phyloP scores from a whole-genome alignment of 2,329 filamentous ascomycete species.

The Fusarium nanum region DNA sequence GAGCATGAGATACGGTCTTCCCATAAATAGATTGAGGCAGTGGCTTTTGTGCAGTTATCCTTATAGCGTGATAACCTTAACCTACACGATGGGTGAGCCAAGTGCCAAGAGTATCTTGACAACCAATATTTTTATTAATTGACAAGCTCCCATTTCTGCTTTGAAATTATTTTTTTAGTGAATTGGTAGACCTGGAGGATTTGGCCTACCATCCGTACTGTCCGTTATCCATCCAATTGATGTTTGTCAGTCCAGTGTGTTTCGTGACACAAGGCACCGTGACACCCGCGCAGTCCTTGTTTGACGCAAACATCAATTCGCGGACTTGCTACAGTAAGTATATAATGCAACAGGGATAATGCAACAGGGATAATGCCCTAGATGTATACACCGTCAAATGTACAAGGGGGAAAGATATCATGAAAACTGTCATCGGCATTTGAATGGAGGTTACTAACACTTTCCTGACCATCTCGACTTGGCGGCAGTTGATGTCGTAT shows the following conservation, averaged over 20 bases:
- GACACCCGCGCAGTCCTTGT: background rate
- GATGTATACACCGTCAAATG: background rate
- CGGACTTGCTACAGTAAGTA: background rate
- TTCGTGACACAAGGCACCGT: background rate
- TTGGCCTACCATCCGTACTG: too few relatives aligned
- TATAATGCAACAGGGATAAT: background rate
- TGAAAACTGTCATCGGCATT: conserved; percentile 4
- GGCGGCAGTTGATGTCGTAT: conserved; percentile 5
- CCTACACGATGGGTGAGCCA: too few relatives aligned
- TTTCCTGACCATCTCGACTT: background rate
- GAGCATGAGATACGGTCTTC: background rate
- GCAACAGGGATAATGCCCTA: background rate
- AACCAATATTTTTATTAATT: background rate
- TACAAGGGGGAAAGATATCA: background rate
- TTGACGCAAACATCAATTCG: background rate
- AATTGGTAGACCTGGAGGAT: too few relatives aligned
- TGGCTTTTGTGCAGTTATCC: background rate
- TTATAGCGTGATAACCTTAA: background rate
- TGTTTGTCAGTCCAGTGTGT: background rate
- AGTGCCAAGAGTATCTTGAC: too few relatives aligned
- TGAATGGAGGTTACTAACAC: conserved; percentile 12
- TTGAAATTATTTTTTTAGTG: too few relatives aligned
- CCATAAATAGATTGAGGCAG: background rate
- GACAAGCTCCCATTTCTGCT: background rate
- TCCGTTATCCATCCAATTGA: too few relatives aligned